A percentile compares a stretch with the other conserved stretches of the same genome.
Conservation (phyloP, 208 protist genomes). For the Sergeia podlipaevii region DNA sequence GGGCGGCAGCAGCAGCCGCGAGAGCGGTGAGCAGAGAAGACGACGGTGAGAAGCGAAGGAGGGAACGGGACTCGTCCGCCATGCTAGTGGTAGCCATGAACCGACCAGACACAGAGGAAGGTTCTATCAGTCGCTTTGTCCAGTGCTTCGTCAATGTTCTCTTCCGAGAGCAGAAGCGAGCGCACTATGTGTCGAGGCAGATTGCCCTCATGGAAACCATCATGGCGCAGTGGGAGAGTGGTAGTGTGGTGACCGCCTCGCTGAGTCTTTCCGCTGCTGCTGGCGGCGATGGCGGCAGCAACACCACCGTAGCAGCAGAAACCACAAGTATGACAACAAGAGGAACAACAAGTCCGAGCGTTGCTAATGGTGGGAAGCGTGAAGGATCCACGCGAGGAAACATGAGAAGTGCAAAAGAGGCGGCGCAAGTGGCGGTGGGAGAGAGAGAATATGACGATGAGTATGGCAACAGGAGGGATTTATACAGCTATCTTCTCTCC, state of each 20-base stretch:
- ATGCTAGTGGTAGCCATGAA: conserved; percentile 75
- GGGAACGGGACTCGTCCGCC: conserved; percentile 6
- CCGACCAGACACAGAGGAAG: conserved; percentile 53
- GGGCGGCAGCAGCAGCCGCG: conserved; percentile 2
- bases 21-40: background rate
- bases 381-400: background rate
- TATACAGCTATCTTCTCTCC: too few relatives aligned
- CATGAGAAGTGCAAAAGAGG: background rate
- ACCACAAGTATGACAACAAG: background rate
- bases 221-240: conserved; percentile 26
- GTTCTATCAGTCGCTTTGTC: conserved; percentile 62
- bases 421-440: background rate
- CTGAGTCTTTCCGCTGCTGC: conserved; percentile 14
- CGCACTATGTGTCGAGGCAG: conserved; percentile 51
- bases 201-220: conserved; percentile 41
- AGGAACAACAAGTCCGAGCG: background rate
- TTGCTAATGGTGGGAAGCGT: background rate
- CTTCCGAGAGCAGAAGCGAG: conserved; percentile 65
- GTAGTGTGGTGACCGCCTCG: conserved; percentile 13
- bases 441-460: background rate
- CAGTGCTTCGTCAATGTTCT: conserved; percentile 81
- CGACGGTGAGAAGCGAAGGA: background rate
- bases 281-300: too few relatives aligned
- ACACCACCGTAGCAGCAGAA: conserved; percentile 2
- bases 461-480: background rate